Evolutionary conservation across 352 stramenopile genomes (phyloP).

Genomic region (Phytophthora litchii): DNA sequence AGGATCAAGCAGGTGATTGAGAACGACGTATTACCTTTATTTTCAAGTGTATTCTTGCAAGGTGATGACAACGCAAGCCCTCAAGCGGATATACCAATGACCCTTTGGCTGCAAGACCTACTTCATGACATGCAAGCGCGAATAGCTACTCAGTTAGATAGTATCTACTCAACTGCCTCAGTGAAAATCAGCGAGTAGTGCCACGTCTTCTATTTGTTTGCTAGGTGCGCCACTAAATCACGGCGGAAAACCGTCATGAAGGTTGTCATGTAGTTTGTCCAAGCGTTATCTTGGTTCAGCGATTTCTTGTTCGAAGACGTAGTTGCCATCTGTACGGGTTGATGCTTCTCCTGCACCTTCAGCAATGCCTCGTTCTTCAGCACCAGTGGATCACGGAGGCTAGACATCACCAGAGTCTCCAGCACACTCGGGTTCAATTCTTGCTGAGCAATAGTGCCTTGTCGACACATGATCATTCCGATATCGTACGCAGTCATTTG

Average conservation of each 20-base stretch:
- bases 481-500: conserved; percentile 59
- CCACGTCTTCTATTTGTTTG: conserved; percentile 14
- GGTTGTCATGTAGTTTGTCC: conserved; percentile 19
- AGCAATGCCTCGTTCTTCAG: conserved; percentile 20
- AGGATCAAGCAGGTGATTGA: conserved; percentile 67
- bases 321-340: conserved; percentile 1
- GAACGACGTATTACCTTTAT: conserved; percentile 66
- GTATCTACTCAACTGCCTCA: conserved; percentile 31
- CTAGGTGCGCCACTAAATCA: conserved; percentile 20
- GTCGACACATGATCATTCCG: conserved; percentile 61
- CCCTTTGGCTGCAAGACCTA: conserved; percentile 62
- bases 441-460: conserved; percentile 33
- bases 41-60: conserved; percentile 58
- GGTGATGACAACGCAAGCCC: conserved; percentile 34
- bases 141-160: conserved; percentile 65
- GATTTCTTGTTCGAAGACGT: not conserved
- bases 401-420: conserved; percentile 38
- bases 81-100: conserved; percentile 35
- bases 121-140: conserved; percentile 74
- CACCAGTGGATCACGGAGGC: conserved; percentile 14
- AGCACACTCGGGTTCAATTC: conserved; percentile 42
- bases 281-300: conserved; percentile 20
- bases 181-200: conserved; percentile 5
- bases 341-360: conserved; percentile 21
- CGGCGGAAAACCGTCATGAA: conserved; percentile 32